A percentile compares a stretch with the other conserved stretches of the same genome.
Evolutionary conservation across 129 eudicot species (phyloP).

Genomic region (Chrysanthemum seticuspe): DNA sequence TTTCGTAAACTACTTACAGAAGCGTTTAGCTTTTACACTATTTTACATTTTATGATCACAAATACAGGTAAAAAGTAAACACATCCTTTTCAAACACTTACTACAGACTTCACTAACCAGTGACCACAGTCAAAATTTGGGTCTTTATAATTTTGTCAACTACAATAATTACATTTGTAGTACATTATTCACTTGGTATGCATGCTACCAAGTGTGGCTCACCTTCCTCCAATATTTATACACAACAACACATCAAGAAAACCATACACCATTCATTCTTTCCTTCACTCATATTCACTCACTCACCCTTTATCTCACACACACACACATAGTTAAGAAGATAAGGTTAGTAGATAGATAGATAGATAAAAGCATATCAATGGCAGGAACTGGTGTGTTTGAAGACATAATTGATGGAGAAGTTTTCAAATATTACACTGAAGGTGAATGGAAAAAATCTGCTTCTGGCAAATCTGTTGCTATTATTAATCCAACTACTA

Average conservation of each 20-base stretch:
- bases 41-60: too few relatives aligned
- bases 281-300: slow-evolving; percentile 3
- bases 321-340: slow-evolving; percentile 17
- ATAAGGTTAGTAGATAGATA: slow-evolving; percentile 28
- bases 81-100: too few relatives aligned
- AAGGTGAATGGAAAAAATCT: slow-evolving; percentile 63
- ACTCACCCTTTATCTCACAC: slow-evolving; percentile 10
- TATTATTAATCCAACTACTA: slow-evolving; percentile 56
- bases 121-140: too few relatives aligned
- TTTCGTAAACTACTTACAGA: too few relatives aligned
- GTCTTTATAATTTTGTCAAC: neutral
- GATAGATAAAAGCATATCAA: slow-evolving; percentile 12
- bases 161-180: neutral
- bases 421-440: slow-evolving; percentile 54
- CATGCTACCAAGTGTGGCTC: slow-evolving; percentile 41
- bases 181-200: slow-evolving; percentile 4
- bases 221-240: slow-evolving; percentile 43
- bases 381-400: slow-evolving; percentile 43
- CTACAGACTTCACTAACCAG: too few relatives aligned
- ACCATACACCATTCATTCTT: slow-evolving; percentile 34
- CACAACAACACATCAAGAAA: slow-evolving; percentile 35
- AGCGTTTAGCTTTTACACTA: too few relatives aligned
- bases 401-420: slow-evolving; percentile 55
- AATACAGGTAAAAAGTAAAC: too few relatives aligned
- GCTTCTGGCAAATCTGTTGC: slow-evolving; percentile 58